Evolutionary conservation across 1,284 basidiomycete species (phyloP).

Genomic region (Caloboletus inedulis): DNA sequence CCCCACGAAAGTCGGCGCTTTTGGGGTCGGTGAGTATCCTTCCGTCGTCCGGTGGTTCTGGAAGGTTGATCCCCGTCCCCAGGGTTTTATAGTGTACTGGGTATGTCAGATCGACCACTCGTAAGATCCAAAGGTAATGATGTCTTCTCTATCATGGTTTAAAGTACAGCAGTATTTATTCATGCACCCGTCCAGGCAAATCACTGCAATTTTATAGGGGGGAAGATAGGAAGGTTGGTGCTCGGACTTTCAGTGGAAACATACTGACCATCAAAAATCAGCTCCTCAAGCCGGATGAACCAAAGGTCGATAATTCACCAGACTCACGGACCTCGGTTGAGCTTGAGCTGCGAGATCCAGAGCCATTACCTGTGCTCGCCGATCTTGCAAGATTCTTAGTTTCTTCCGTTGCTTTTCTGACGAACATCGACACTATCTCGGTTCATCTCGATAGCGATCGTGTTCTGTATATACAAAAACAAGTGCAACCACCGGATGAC

Average conservation of each 20-base stretch:
- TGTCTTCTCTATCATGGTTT: background rate
- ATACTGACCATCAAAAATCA: background rate
- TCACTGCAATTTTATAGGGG: slow-evolving; percentile 73
- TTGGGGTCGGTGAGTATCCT: slow-evolving; percentile 64
- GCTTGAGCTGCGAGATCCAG: slow-evolving; percentile 56
- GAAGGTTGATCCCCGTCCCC: background rate
- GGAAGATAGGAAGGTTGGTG: slow-evolving; percentile 37
- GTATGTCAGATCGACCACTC: slow-evolving; percentile 85
- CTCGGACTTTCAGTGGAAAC: slow-evolving; percentile 38
- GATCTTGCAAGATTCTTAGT: slow-evolving; percentile 49
- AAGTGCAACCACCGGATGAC: too few species aligned
- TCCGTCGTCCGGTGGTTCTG: background rate
- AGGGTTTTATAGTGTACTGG: slow-evolving; percentile 82
- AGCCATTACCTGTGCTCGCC: slow-evolving; percentile 47
- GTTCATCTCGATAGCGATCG: background rate
- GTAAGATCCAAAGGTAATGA: slow-evolving; percentile 75
- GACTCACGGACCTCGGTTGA: slow-evolving; percentile 36
- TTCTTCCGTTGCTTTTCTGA: background rate
- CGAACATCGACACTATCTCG: background rate
- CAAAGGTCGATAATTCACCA: slow-evolving; percentile 56
- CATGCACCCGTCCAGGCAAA: slow-evolving; percentile 9
- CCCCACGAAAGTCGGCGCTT: slow-evolving; percentile 82
- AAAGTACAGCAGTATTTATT: background rate
- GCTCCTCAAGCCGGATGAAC: slow-evolving; percentile 1
- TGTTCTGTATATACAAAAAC: background rate